Conservation (phyloP, 495 filamentous ascomycete species). For the Penicillium cosmopolitanum region DNA sequence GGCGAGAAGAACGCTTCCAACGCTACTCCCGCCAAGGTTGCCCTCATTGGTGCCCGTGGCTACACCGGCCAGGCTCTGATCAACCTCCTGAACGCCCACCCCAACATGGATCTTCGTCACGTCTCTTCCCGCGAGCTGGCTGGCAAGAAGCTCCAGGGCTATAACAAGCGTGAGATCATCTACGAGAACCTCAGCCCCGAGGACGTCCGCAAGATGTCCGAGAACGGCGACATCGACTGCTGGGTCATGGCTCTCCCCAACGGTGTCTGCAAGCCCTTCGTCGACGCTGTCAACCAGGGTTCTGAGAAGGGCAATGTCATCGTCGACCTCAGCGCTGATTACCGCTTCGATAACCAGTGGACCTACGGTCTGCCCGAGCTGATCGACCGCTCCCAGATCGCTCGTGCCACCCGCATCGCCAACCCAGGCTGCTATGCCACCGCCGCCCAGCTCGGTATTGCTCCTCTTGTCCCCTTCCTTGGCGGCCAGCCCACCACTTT, state of each 20-base stretch:
- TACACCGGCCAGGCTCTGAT: slow-evolving; percentile 96
- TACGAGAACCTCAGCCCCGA: slow-evolving; percentile 92
- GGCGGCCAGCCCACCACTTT: slow-evolving; percentile 84
- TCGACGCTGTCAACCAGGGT: slow-evolving; percentile 84
- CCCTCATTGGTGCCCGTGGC: slow-evolving; percentile 91
- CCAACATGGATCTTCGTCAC: slow-evolving; percentile 90
- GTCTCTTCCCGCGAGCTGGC: slow-evolving; percentile 94
- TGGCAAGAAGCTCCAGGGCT: slow-evolving; percentile 88
- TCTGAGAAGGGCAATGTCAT: slow-evolving; percentile 76
- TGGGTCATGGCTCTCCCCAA: slow-evolving; percentile 99
- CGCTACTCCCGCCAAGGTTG: slow-evolving; percentile 76
- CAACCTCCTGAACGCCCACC: slow-evolving; percentile 84
- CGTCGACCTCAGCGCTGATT: slow-evolving; percentile 93
- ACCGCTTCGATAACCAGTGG: slow-evolving; percentile 89
- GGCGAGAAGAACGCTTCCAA: slow-evolving; percentile 91
- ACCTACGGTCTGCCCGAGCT: slow-evolving; percentile 96
- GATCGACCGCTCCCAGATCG: slow-evolving; percentile 73
- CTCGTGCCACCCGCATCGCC: slow-evolving; percentile 81
- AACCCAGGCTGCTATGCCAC: slow-evolving; percentile 98
- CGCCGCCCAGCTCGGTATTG: slow-evolving; percentile 89
- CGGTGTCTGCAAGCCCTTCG: slow-evolving; percentile 94
- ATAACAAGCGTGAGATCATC: slow-evolving; percentile 87
- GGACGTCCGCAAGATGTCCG: slow-evolving; percentile 88
- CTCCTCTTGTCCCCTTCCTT: slow-evolving; percentile 78
- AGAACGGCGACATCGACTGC: slow-evolving; percentile 90